Evolutionary conservation across 2,329 filamentous ascomycete species (phyloP).

Genomic region (Pseudocercospora pini-densiflorae): DNA sequence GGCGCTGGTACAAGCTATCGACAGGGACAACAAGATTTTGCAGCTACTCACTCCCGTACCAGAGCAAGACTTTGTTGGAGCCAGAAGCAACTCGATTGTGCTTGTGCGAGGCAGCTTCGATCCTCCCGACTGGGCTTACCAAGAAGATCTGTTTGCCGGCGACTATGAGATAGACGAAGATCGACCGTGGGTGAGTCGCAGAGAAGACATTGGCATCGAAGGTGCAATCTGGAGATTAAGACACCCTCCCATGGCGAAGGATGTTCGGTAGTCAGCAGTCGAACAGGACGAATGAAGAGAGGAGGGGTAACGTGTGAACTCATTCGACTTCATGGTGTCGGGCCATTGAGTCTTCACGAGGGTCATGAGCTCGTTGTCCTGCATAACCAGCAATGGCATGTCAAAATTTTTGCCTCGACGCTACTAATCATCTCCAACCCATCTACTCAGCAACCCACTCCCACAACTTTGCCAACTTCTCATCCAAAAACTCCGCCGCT

Average conservation of each 20-base stretch:
- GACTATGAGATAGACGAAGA: slow-evolving; percentile 19
- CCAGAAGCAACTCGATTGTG: slow-evolving; percentile 52
- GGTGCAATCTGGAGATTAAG: slow-evolving; percentile 39
- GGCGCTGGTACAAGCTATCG: slow-evolving; percentile 72
- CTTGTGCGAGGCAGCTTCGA: slow-evolving; percentile 72
- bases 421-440: not conserved
- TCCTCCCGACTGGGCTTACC: slow-evolving; percentile 70
- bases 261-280: not conserved
- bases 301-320: too few relatives aligned
- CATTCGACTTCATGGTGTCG: slow-evolving; percentile 28
- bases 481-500: slow-evolving; percentile 23
- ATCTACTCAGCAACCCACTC: slow-evolving; percentile 20
- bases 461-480: slow-evolving; percentile 25
- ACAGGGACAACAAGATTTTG: slow-evolving; percentile 57
- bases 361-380: slow-evolving; percentile 20
- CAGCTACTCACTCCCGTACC: slow-evolving; percentile 69
- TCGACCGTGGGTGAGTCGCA: slow-evolving; percentile 36
- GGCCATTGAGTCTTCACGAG: slow-evolving; percentile 19
- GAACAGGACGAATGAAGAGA: too few relatives aligned
- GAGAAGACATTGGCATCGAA: slow-evolving; percentile 37
- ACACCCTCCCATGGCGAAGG: slow-evolving; percentile 36
- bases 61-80: slow-evolving; percentile 32
- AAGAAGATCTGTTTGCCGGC: slow-evolving; percentile 61
- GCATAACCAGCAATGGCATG: not conserved
- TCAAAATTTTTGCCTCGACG: too few relatives aligned